Evolutionary conservation across 352 stramenopile genomes (phyloP).

Genomic region (Phytopythium helicoides): DNA sequence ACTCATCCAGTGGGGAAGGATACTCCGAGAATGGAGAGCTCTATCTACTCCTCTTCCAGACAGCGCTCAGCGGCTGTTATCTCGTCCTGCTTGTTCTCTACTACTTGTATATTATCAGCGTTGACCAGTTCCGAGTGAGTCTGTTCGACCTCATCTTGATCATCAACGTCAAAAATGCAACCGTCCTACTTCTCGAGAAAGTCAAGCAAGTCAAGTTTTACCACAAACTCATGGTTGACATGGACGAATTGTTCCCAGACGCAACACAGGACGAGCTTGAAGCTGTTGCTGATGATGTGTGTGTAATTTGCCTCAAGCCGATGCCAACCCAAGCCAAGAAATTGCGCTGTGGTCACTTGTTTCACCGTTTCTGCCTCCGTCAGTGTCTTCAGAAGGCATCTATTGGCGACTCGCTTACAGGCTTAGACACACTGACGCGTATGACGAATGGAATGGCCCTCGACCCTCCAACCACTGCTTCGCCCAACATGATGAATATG

Average conservation of each 20-base stretch:
- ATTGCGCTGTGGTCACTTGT: constrained; percentile 67
- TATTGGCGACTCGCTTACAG: constrained; percentile 51
- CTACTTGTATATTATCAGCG: constrained; percentile 80
- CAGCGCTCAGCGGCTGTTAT: constrained; percentile 53
- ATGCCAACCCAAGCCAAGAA: constrained; percentile 75
- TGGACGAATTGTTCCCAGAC: constrained; percentile 63
- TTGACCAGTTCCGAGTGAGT: constrained; percentile 76
- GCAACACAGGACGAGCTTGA: constrained; percentile 52
- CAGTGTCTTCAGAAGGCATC: constrained; percentile 75
- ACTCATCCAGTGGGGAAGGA: constrained; percentile 18
- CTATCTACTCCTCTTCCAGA: constrained; percentile 64
- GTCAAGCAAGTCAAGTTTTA: constrained; percentile 66
- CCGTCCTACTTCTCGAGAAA: constrained; percentile 61
- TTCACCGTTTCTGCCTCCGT: constrained; percentile 69
- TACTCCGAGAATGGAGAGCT: constrained; percentile 64
- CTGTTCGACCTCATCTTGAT: constrained; percentile 81
- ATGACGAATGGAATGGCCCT: constrained; percentile 34
- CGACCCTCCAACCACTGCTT: constrained; percentile 12
- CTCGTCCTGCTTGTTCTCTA: constrained; percentile 71
- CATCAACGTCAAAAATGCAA: constrained; percentile 81
- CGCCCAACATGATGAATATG: neutral
- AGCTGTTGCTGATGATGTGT: constrained; percentile 68
- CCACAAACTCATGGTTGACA: constrained; percentile 65
- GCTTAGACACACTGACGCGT: constrained; percentile 22
- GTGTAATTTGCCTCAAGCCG: constrained; percentile 73